A percentile compares a stretch with the other conserved stretches of the same genome.
Evolutionary conservation across 768 basidiomycete species (phyloP).

Genomic region (Leccinum pellstonianum): DNA sequence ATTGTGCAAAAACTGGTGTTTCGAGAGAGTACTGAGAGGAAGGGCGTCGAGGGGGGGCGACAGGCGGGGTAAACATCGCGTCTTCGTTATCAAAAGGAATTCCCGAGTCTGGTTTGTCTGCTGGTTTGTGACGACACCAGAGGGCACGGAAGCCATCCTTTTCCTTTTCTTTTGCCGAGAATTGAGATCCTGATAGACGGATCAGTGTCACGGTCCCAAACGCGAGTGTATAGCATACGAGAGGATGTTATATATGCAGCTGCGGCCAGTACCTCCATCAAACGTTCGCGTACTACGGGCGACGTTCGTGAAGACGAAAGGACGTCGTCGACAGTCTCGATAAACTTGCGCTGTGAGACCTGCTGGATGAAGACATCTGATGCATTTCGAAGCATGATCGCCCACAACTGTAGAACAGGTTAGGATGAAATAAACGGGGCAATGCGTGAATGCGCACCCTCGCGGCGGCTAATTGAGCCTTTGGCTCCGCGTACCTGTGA

Average conservation of each 20-base stretch:
- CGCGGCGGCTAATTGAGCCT: constrained; percentile 74
- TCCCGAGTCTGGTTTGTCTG: constrained; percentile 82
- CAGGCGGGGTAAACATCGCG: constrained; percentile 73
- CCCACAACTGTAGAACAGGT: constrained; percentile 63
- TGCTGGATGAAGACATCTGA: constrained; percentile 69
- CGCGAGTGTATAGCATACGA: constrained; percentile 15
- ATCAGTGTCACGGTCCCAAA: not conserved
- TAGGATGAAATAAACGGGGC: not conserved
- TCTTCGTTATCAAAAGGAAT: constrained; percentile 78
- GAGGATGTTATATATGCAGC: constrained; percentile 55
- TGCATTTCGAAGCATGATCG: constrained; percentile 84
- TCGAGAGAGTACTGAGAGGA: constrained; percentile 30
- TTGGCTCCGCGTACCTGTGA: constrained; percentile 67
- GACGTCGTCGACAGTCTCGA: constrained; percentile 76
- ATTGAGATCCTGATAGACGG: constrained; percentile 18
- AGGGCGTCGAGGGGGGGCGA: constrained; percentile 35
- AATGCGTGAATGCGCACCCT: constrained; percentile 45
- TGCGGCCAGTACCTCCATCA: constrained; percentile 80
- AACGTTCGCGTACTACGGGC: constrained; percentile 77
- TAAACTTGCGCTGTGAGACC: constrained; percentile 71
- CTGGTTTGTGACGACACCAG: constrained; percentile 79
- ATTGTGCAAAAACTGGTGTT: constrained; percentile 40
- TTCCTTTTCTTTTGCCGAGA: constrained; percentile 30
- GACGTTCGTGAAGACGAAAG: constrained; percentile 64
- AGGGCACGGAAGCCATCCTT: constrained; percentile 63